Percentiles rank a stretch among this genome's conserved stretches.
Conservation (phyloP, 495 filamentous ascomycete genomes). For the Annulohypoxylon nitens region DNA sequence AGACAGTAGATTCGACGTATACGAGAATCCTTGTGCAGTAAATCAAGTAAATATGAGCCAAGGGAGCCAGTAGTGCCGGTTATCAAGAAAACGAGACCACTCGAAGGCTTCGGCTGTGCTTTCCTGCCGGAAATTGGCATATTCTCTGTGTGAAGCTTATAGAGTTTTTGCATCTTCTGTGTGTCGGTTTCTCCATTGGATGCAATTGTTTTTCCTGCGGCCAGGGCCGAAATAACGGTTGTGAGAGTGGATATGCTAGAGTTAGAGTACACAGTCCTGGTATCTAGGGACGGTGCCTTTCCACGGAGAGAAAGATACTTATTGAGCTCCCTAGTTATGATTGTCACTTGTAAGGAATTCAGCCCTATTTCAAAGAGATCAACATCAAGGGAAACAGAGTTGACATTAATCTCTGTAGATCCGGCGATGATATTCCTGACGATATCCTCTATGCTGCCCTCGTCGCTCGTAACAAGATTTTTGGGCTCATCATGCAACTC, state of each 20-base stretch:
- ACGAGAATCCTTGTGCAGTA: neutral
- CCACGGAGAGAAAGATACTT: neutral
- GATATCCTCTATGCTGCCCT: neutral
- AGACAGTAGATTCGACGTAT: conserved; percentile 2
- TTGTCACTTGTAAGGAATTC: neutral
- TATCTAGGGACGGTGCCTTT: neutral
- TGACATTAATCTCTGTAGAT: neutral
- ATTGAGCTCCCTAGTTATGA: neutral
- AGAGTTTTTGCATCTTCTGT: neutral
- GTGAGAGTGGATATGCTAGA: neutral
- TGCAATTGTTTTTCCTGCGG: neutral
- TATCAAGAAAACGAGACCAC: neutral
- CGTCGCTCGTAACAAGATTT: neutral
- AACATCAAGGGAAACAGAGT: neutral
- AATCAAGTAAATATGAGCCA: neutral
- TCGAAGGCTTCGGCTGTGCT: neutral
- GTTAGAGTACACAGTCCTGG: neutral
- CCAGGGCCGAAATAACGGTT: neutral
- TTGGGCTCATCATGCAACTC: neutral
- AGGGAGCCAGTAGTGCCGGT: neutral
- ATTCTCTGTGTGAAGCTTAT: neutral
- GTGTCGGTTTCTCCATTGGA: neutral
- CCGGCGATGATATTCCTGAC: neutral
- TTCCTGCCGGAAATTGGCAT: neutral
- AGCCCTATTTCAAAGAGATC: neutral